phyloP scores from a whole-genome alignment of 257 asterid species.

The Plantago ovata region DNA sequence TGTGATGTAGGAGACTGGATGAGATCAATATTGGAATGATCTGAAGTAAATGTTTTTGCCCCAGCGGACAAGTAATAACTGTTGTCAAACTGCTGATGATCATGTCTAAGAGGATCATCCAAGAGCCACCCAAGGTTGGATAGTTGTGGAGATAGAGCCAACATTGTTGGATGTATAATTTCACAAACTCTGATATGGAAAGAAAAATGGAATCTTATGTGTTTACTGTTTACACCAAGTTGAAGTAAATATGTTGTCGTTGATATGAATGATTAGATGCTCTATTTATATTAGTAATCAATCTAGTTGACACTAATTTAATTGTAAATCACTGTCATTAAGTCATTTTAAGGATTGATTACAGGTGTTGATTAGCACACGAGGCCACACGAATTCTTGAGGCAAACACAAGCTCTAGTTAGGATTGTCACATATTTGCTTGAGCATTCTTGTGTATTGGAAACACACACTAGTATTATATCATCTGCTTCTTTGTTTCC shows the following conservation, averaged over 20 bases:
- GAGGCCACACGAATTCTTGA: constrained; percentile 16
- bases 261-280: background rate
- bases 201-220: background rate
- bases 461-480: too few species aligned
- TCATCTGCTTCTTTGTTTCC: too few species aligned
- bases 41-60: constrained; percentile 24
- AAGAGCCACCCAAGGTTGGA: constrained; percentile 29
- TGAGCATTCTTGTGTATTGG: too few species aligned
- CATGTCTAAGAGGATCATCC: constrained; percentile 28
- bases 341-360: background rate
- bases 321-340: background rate
- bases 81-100: constrained; percentile 22
- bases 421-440: background rate
- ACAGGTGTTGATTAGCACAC: background rate
- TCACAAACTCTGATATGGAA: background rate
- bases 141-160: constrained; percentile 30
- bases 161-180: constrained; percentile 23
- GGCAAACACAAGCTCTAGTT: constrained; percentile 15
- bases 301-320: background rate
- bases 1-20: constrained; percentile 28
- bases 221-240: background rate
- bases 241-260: constrained; percentile 6
- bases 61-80: constrained; percentile 20
- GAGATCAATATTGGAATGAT: too few species aligned
- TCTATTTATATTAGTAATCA: background rate